Evolutionary conservation across 2,329 filamentous ascomycete genomes (phyloP).

Genomic region (Talaromyces pinophilus): DNA sequence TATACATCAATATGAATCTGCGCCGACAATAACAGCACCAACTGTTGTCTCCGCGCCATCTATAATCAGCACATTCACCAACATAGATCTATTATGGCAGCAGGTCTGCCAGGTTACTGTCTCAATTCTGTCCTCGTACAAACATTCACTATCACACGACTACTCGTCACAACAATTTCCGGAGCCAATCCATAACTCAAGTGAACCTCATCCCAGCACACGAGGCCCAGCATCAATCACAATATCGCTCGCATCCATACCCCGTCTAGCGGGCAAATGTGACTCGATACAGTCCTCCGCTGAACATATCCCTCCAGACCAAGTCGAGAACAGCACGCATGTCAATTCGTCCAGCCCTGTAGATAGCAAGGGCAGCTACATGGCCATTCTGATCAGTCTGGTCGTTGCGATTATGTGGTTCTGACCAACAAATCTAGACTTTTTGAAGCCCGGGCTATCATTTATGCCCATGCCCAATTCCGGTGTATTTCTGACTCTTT

Average conservation of each 20-base stretch:
- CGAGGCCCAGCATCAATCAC: conserved; percentile 5
- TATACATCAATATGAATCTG: neutral
- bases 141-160: neutral
- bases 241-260: conserved; percentile 12
- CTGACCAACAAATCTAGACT: neutral
- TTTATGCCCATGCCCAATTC: neutral
- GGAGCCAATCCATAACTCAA: conserved; percentile 6
- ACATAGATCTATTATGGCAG: conserved; percentile 20
- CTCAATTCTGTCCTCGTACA: conserved; percentile 8
- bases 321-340: conserved; percentile 4
- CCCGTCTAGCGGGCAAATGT: neutral
- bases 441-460: neutral
- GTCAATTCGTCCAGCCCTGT: conserved; percentile 17
- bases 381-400: conserved; percentile 23
- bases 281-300: neutral
- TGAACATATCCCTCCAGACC: neutral
- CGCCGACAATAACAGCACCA: conserved; percentile 2
- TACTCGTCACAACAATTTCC: neutral
- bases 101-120: conserved; percentile 19
- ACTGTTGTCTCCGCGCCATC: neutral
- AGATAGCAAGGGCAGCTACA: conserved; percentile 21
- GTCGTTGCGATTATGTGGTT: conserved; percentile 24
- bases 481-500: neutral
- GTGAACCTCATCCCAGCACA: neutral
- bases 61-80: conserved; percentile 5